Evolutionary conservation across 2,329 filamentous ascomycete species (phyloP).

Genomic region (Fusarium cyanostomum): DNA sequence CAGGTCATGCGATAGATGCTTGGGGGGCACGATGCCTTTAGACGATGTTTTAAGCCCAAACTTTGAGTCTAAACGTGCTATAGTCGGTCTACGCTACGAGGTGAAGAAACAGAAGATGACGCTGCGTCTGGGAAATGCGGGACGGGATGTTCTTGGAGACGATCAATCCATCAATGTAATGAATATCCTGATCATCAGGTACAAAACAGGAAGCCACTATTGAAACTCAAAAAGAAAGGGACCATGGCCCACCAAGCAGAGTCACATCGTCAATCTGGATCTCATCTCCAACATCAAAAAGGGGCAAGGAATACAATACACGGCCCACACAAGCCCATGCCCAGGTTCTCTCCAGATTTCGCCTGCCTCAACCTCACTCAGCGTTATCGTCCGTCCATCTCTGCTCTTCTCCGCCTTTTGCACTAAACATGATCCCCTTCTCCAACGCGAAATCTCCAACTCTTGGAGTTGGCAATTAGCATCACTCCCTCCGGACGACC

Average conservation of each 20-base stretch:
- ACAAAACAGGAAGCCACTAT: neutral
- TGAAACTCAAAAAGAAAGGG: too few species aligned
- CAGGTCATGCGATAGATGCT: too few species aligned
- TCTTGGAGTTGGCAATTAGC: neutral
- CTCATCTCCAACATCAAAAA: neutral
- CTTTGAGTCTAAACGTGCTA: too few species aligned
- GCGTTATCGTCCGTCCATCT: neutral
- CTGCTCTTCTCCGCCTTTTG: neutral
- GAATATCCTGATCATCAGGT: neutral
- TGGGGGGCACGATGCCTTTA: too few species aligned
- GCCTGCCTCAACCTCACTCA: neutral
- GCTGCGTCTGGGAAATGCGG: too few species aligned
- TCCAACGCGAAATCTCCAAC: conserved; percentile 2
- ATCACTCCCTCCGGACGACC: conserved; percentile 16
- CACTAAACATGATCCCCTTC: neutral
- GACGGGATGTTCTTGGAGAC: too few species aligned
- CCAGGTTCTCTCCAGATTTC: neutral
- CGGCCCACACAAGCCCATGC: neutral
- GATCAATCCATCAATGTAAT: neutral
- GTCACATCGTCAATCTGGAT: conserved; percentile 1
- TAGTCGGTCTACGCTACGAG: too few species aligned
- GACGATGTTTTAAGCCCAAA: too few species aligned
- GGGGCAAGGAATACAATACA: neutral
- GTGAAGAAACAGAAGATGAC: too few species aligned
- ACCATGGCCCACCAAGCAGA: neutral